phyloP scores from a whole-genome alignment of 495 filamentous ascomycete species.

The Choiromyces venosus region DNA sequence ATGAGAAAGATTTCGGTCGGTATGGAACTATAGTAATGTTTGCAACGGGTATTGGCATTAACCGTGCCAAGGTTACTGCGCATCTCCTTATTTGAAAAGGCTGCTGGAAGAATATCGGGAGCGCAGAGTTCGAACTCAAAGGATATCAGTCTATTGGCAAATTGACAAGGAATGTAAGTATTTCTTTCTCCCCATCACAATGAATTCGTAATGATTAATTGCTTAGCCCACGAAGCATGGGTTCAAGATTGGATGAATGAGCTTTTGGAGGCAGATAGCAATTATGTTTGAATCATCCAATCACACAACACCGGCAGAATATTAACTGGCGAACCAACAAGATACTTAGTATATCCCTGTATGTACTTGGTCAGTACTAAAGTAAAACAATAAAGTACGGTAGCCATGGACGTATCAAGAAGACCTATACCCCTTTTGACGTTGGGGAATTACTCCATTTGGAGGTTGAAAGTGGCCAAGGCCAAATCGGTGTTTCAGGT shows the following conservation, averaged over 20 bases:
- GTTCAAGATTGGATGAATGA: constrained; percentile 34
- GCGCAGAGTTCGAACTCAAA: constrained; percentile 39
- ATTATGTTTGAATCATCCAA: constrained; percentile 24
- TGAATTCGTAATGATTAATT: constrained; percentile 7
- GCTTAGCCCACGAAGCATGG: constrained; percentile 31
- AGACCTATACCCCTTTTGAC: constrained; percentile 9
- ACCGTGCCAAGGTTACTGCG: no score
- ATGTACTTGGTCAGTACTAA: constrained; percentile 7
- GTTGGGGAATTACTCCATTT: background rate
- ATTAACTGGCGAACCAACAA: constrained; percentile 11
- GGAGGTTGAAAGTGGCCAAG: constrained; percentile 12
- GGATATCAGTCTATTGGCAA: constrained; percentile 43
- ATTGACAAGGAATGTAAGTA: constrained; percentile 37
- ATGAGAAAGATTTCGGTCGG: constrained; percentile 37
- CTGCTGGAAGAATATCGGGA: constrained; percentile 41
- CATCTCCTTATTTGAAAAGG: constrained; percentile 46
- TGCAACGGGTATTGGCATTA: constrained; percentile 45
- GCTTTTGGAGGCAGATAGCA: constrained; percentile 27
- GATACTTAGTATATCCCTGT: constrained; percentile 31
- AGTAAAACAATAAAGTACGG: constrained; percentile 23
- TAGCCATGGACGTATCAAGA: constrained; percentile 12
- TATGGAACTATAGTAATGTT: constrained; percentile 44
- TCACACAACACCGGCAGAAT: background rate
- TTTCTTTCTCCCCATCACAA: constrained; percentile 9
- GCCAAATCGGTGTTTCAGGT: constrained; percentile 26